phyloP scores from a whole-genome alignment of 1,284 basidiomycete genomes.

The Malassezia sp. region DNA sequence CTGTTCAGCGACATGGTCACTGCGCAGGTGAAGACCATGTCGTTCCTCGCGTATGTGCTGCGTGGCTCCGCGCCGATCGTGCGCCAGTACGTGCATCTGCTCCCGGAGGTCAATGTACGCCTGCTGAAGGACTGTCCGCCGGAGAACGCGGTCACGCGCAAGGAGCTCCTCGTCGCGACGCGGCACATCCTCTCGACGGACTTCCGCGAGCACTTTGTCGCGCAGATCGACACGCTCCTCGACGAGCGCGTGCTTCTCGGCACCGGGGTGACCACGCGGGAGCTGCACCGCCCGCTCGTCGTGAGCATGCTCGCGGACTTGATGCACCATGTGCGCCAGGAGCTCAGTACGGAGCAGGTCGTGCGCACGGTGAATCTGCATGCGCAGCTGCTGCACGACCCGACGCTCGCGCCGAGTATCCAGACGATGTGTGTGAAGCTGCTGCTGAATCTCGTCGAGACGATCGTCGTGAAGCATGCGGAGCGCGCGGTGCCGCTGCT shows the following conservation, averaged over 20 bases:
- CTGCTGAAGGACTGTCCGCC: constrained; percentile 87
- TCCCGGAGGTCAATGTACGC: constrained; percentile 71
- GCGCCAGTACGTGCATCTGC: constrained; percentile 66
- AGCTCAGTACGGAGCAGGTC: constrained; percentile 69
- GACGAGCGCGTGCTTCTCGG: constrained; percentile 87
- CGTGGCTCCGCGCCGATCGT: constrained; percentile 61
- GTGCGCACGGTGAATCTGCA: constrained; percentile 72
- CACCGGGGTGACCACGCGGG: constrained; percentile 63
- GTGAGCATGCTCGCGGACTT: constrained; percentile 86
- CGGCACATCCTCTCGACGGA: constrained; percentile 77
- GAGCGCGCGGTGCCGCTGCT: constrained; percentile 59
- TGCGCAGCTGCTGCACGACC: constrained; percentile 78
- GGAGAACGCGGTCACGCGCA: constrained; percentile 58
- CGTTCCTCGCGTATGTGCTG: constrained; percentile 82
- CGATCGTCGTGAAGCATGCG: constrained; percentile 52
- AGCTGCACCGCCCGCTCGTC: constrained; percentile 65
- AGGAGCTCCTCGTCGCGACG: constrained; percentile 87
- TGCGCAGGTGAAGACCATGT: constrained; percentile 75
- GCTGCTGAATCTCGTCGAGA: constrained; percentile 78
- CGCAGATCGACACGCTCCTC: constrained; percentile 77
- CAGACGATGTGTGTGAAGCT: constrained; percentile 90
- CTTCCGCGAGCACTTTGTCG: constrained; percentile 67
- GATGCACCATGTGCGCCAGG: constrained; percentile 77
- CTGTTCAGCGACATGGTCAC: constrained; percentile 80
- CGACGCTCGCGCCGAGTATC: constrained; percentile 65